Evolutionary conservation across 2,329 filamentous ascomycete species (phyloP), one percentile per base, ranked within the genome.

Genomic region (Pestalotiopsis sp.): DNA sequence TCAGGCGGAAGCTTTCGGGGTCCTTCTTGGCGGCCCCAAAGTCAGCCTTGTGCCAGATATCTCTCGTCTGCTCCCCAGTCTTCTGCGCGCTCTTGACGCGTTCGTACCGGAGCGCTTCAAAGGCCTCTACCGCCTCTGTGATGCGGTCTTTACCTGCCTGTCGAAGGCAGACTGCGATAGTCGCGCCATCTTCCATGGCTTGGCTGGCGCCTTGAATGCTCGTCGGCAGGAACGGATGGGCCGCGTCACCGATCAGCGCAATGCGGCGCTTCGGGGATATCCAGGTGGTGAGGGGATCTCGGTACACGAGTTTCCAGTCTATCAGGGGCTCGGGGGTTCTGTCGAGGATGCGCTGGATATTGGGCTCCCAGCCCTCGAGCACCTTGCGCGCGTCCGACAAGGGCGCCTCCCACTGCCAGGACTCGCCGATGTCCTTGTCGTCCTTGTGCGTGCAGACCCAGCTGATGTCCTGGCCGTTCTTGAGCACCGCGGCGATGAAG

Each of bases 401-500:
- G 5, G 73, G 73, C 13, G 71, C 73, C 59, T 73, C 72, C 13
- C 71, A 67, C 59, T 75, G 73, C 73, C 73, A 75, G 17, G 72
- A 73, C 69, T 76, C 71, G 59, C 72, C 72, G 68, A 77, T 79
- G 56, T 75, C 75, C 68, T 75, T 70, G 60, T 78, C 76, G 62
- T 75, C 76, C 65, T 80, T 83, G 71, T 85, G 84, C 38, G 87
- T 87, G 66, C 85, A 84, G 5, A 87, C 86, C 86, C 86, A 88
- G 66, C 80, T 84, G 70, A 88, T 84, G 69, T 87, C 85, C 62
- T 82, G 80, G 9, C 85, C 85, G 45, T 81, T 80, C 74, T 88
- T 87, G 68, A 88, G 82, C 0, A 83, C 83, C 2, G 85, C 85
- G 6, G 83, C 83, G 45, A 88, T 82, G 72, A 86, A 85, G 71